These are phyloP conservation scores for Eutrema salsugineum DNA, from an alignment of 441 rosid genomes.

Conservation along the genomic window DNA sequence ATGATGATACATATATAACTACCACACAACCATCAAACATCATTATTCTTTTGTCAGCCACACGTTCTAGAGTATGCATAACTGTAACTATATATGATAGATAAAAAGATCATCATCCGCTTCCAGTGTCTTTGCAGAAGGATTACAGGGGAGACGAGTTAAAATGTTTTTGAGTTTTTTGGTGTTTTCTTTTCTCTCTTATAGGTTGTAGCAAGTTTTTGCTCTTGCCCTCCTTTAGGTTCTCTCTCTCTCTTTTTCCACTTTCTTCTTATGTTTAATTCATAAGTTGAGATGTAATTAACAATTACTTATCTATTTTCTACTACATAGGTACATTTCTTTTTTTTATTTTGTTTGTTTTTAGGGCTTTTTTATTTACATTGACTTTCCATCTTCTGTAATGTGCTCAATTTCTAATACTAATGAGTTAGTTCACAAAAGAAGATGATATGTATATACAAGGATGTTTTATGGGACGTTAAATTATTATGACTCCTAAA, in stretches of 20 bases:
- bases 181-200: not conserved
- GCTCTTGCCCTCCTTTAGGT: not conserved
- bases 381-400: not conserved
- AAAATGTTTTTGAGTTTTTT: not conserved
- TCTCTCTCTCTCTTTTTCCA: not conserved
- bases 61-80: slow-evolving; percentile 16
- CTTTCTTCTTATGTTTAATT: not conserved
- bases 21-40: slow-evolving; percentile 7
- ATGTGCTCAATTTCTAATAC: not conserved
- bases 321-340: not conserved
- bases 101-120: not conserved
- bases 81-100: slow-evolving; percentile 19
- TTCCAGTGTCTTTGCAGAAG: slow-evolving; percentile 10
- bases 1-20: too few relatives aligned
- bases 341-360: not conserved
- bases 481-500: too few relatives aligned
- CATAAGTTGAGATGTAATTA: slow-evolving; percentile 8
- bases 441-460: too few relatives aligned
- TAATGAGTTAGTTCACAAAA: too few relatives aligned
- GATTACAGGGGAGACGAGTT: slow-evolving; percentile 5
- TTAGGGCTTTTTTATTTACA: too few relatives aligned
- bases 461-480: too few relatives aligned
- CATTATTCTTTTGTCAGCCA: slow-evolving; percentile 25
- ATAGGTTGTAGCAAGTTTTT: slow-evolving; percentile 17
- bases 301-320: not conserved